Percentiles rank a stretch among this genome's conserved stretches.
These are phyloP conservation scores for Solanum hybrid DNA, from an alignment of 305 asterid genomes.

Conservation along the genomic window DNA sequence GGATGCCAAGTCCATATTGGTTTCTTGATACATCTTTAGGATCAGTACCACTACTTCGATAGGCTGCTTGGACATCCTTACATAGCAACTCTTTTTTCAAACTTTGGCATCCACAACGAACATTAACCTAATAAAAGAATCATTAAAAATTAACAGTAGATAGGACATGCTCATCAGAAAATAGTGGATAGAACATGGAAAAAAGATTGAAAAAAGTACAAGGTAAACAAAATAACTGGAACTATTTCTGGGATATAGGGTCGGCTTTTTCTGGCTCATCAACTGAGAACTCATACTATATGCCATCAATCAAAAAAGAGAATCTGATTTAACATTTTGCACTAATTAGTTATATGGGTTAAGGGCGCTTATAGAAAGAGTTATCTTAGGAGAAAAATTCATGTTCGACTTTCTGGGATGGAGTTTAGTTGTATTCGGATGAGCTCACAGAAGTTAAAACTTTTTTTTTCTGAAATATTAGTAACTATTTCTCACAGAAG, in stretches of 20 bases:
- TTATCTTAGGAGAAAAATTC: neutral
- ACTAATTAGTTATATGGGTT: neutral
- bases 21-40: slow-evolving; percentile 59
- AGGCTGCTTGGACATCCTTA: slow-evolving; percentile 64
- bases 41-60: slow-evolving; percentile 43
- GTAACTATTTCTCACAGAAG: neutral
- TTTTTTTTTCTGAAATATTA: neutral
- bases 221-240: neutral
- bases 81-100: slow-evolving; percentile 78
- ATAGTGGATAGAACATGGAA: neutral
- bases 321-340: neutral
- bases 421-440: neutral
- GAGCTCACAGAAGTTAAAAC: neutral
- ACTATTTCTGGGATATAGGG: neutral
- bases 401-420: neutral
- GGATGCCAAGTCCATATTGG: slow-evolving; percentile 64
- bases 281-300: neutral
- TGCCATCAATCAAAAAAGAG: neutral
- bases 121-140: slow-evolving; percentile 45
- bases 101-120: slow-evolving; percentile 77
- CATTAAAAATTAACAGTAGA: neutral
- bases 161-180: neutral
- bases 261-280: neutral
- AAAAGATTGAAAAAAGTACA: neutral
- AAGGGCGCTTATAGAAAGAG: neutral